Evolutionary conservation across 805 yeast genomes (phyloP).

Genomic region (Danielozyma ontarioensis): DNA sequence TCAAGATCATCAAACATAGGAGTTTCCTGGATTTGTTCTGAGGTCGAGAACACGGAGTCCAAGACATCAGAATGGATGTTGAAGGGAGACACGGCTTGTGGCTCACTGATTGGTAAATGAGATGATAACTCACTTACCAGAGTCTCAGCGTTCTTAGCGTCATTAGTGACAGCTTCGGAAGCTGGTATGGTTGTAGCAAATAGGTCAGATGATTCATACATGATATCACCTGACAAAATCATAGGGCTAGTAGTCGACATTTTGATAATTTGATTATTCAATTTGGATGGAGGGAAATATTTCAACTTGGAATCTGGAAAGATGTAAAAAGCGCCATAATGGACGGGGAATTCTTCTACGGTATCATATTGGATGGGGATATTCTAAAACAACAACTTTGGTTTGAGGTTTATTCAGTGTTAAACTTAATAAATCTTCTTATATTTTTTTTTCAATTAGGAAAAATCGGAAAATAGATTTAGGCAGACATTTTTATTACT

Average conservation of each 20-base stretch:
- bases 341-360: constrained; percentile 23
- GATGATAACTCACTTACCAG: constrained; percentile 19
- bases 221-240: constrained; percentile 19
- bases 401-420: constrained; percentile 2
- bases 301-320: not conserved
- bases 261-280: constrained; percentile 8
- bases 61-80: constrained; percentile 49
- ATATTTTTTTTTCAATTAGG: constrained; percentile 1
- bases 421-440: not conserved
- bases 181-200: constrained; percentile 13
- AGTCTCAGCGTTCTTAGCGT: constrained; percentile 16
- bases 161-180: constrained; percentile 7
- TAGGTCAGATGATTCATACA: constrained; percentile 19
- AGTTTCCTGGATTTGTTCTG: constrained; percentile 34
- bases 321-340: constrained; percentile 24
- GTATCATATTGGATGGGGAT: constrained; percentile 12
- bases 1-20: constrained; percentile 60
- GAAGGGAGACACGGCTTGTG: constrained; percentile 36
- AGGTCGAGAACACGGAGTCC: constrained; percentile 45
- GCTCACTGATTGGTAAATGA: constrained; percentile 18
- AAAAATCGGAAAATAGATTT: constrained; percentile 1
- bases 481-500: constrained; percentile 4
- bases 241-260: constrained; percentile 18
- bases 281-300: constrained; percentile 1
- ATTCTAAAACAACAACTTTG: constrained; percentile 4